Base-by-base conservation (phyloP, 2,329 filamentous ascomycete genomes). In the Ceratocystis eucalypticola region DNA sequence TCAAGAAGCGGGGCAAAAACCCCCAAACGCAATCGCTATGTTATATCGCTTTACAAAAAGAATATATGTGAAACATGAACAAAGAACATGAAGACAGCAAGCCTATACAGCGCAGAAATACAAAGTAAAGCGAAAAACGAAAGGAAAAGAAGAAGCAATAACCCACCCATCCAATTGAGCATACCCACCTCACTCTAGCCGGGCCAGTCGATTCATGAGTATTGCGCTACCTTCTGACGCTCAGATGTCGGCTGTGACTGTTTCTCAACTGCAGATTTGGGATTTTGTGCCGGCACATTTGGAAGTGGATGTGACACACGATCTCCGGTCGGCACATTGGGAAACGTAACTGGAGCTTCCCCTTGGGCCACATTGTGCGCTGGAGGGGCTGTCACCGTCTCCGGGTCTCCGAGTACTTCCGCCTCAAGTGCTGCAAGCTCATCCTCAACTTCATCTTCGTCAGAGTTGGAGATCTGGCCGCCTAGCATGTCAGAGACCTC, bases 361-460 rank as follows among this genome's bases (percentile, higher is more conserved):
- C 53, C 22, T n/a, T 57, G 53, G 15, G 53, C 53, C 28, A 30
- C 28, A 5, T 53, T 12, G n/a, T 64, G 48, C 48, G 12, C 30
- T 6, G 20, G 25, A 20, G 8, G 15, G 17, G 17, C 33, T 53
- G 8, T n/a, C 2, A 45, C n/a, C 37, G 37, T 12, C 10, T 41
- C 37, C 37, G 37, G 12, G 55, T 44, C 45, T 41, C 55, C 64
- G 22, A 20, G 6, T 37, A 77, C 67, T 65, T 77, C 75, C 68
- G 75, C 73, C 75, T 92, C 88, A 70, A 99, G 80, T 0, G 86
- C 87, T 66, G 89, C 90, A 64, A 99, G 80, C 77, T 99, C 94
- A 73, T 96, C 92, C 74, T 99, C 94, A 44, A 99, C 94, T 73
- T 96, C 94, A 73, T 97, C 93, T 75, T 99, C 94, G 76, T 99